Evolutionary conservation across 345 rosid species (phyloP), one percentile per base, ranked within the genome.

Genomic region (Camelina neglecta): DNA sequence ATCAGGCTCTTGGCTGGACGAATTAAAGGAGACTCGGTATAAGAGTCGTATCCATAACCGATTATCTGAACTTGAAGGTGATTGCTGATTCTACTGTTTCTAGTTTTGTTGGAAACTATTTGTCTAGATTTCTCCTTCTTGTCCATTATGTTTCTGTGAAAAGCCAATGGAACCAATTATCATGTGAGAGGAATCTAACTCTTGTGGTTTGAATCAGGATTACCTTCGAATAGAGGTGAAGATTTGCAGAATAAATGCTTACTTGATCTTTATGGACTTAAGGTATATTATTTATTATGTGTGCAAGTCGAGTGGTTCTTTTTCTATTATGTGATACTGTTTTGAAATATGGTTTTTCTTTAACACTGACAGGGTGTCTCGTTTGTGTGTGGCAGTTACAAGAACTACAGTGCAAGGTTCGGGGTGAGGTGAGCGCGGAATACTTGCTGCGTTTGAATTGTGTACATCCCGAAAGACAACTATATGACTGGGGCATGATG

Each of bases 401-500:
- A 23, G 96, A 87, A 64, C 80, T 89, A 83, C 98, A 93, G 67
- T 83, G 79, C 41, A 88, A 86, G 81, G 90, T 91, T 73, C 85
- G 94, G 24, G 67, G 82, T 65, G 87, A 88, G 75, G 90, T 91
- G 60, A 89, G 88, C 75, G 77, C 96, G 11, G 97, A 93, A 77
- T 85, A 83, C 62, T 90, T 90, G 97, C 91, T 95, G 41, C 94
- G 84, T 20, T 2, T 80, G 79, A 83, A 86, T 70, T 90, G 96
- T 83, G 83, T 85, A 26, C 74, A 66, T 84, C 86, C 85, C 4
- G 88, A 85, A 55, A 89, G 80, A 73, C 92, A 89, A 54, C 71
- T 95, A 63, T 93, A 83, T 84, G 97, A 95, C 82, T 95, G 99
- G 98, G 97, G 96, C 38, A 87, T 88, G 96, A 86, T 86, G 88